Evolutionary conservation across 2,329 filamentous ascomycete species (phyloP), one percentile per base, ranked within the genome.

Genomic region (Exophiala viscosa): DNA sequence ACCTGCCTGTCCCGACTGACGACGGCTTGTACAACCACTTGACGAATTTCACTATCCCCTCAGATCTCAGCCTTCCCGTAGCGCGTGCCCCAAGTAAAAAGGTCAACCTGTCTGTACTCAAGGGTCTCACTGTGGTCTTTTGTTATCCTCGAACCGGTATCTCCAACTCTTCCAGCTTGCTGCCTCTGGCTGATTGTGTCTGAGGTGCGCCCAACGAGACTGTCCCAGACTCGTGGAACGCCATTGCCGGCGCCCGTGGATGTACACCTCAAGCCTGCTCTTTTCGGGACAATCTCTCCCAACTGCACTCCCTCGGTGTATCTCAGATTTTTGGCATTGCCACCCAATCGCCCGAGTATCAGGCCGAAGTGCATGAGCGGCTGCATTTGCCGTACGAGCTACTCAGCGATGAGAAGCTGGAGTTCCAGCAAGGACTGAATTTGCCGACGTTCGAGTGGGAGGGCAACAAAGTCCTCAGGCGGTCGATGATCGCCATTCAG

Each of bases 211-310:
- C 68, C 10, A 62, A 67, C 52, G 70, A 75, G 54, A 66, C 60
- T 1, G 66, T 74, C n/a, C 66, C 70, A 39, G 65, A 69, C 23
- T 62, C 65, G 10, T 74, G 70, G 71, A 70, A 74, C 59, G 55
- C 63, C 13, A 74, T 74, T 48, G 71, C 71, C 3, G 71, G 73
- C 23, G 72, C 72, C 6, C 62, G 71, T 51, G 72, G 72, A 48
- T 75, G 71, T 60, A 73, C 73, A 11, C 70, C 71, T 5, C 71
- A 73, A 63, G 71, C 72, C 11, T 74, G 73, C 60, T 68, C 67
- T 9, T 75, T 75, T 64, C 68, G 69, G 18, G 70, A 73, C 57
- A 57, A 60, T 5, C 57, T 62, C 2, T 43, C 61, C 3, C 62
- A 67, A 9, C 62, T 73, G 13, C 45, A 55, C n/a, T 40, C 54